Evolutionary conservation across 495 filamentous ascomycete genomes (phyloP).

Genomic region (Penicillium antarcticum): DNA sequence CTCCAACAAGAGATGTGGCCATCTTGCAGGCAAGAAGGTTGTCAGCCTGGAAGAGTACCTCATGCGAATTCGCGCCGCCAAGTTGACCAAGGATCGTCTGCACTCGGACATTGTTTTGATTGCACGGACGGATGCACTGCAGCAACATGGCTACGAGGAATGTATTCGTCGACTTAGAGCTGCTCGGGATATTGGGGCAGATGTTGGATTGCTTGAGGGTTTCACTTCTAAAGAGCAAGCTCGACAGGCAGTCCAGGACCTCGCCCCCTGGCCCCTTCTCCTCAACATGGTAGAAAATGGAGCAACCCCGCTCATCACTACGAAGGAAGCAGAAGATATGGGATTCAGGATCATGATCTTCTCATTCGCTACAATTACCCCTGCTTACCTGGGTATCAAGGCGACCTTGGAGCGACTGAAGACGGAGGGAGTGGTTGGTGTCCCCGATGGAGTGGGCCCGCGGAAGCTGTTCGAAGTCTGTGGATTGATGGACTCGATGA

Average conservation of each 20-base stretch:
- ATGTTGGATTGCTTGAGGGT: constrained; percentile 65
- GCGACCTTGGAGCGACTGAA: constrained; percentile 43
- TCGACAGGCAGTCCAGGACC: constrained; percentile 46
- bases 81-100: constrained; percentile 43
- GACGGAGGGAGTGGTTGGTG: constrained; percentile 46
- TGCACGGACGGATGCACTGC: constrained; percentile 66
- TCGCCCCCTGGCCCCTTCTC: constrained; percentile 56
- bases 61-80: constrained; percentile 54
- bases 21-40: constrained; percentile 59
- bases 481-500: constrained; percentile 55
- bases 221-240: constrained; percentile 55
- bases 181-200: constrained; percentile 55
- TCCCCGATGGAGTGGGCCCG: constrained; percentile 43
- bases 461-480: constrained; percentile 55
- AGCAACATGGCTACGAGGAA: constrained; percentile 60
- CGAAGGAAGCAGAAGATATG: constrained; percentile 54
- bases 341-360: constrained; percentile 65
- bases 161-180: constrained; percentile 53
- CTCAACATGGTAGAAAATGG: constrained; percentile 66
- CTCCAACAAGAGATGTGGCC: constrained; percentile 62
- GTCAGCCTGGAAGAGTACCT: constrained; percentile 51
- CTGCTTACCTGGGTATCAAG: constrained; percentile 51
- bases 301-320: constrained; percentile 53
- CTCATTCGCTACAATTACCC: constrained; percentile 48
- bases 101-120: constrained; percentile 63